These are phyloP conservation scores for Stephania japonica DNA, from an alignment of 164 flowering plant species.

Conservation along the genomic window DNA sequence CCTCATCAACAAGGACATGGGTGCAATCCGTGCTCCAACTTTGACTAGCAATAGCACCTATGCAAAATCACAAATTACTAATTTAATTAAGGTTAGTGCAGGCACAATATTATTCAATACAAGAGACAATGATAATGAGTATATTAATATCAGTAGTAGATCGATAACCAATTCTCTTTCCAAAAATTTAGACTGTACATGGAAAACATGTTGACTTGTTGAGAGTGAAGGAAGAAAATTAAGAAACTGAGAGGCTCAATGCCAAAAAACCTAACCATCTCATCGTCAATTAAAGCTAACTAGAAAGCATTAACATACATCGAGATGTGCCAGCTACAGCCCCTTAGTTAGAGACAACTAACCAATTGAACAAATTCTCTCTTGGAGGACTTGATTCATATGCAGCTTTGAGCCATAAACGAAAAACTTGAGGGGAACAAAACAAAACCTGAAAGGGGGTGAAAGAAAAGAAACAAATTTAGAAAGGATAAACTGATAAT, in stretches of 20 bases:
- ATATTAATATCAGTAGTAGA: no score
- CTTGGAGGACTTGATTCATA: conserved; percentile 31
- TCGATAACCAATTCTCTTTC: no score
- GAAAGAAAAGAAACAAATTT: neutral
- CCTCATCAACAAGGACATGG: conserved; percentile 66
- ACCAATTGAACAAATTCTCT: conserved; percentile 60
- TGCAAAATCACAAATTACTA: neutral
- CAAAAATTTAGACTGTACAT: no score
- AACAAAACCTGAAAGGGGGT: conserved; percentile 53
- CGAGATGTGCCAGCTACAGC: neutral
- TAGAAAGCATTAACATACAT: neutral
- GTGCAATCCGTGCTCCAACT: conserved; percentile 59
- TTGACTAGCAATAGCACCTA: conserved; percentile 55
- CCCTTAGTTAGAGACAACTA: conserved; percentile 17
- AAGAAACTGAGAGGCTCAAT: no score
- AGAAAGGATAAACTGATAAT: neutral
- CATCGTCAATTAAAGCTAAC: neutral
- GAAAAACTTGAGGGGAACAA: conserved; percentile 48
- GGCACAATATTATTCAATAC: neutral
- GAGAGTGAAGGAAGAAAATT: no score
- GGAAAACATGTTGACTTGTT: no score
- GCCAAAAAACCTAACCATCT: no score
- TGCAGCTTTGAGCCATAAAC: conserved; percentile 26
- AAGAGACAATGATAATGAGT: no score
- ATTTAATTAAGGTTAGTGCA: neutral